Conservation (phyloP, 169 alveolate genomes). For the Plasmodium fragile region DNA sequence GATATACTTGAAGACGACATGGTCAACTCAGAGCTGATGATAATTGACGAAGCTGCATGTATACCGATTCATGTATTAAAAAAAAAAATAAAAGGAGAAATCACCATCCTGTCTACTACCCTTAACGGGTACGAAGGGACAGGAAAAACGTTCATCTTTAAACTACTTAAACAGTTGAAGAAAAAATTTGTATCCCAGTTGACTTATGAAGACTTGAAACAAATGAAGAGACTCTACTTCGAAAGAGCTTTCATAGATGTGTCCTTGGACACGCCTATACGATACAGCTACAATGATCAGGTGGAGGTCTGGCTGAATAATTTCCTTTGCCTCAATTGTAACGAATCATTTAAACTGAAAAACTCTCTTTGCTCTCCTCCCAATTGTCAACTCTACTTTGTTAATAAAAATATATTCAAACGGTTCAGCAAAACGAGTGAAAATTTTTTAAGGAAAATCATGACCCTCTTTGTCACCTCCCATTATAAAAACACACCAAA, state of each 20-base stretch:
- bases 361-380: constrained; percentile 94
- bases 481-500: constrained; percentile 99
- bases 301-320: constrained; percentile 98
- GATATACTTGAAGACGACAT: constrained; percentile 71
- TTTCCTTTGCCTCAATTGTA: constrained; percentile 96
- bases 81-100: constrained; percentile 93
- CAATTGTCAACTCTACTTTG: constrained; percentile 95
- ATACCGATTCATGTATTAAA: constrained; percentile 98
- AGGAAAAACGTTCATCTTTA: constrained; percentile 98
- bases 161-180: constrained; percentile 94
- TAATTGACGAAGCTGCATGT: constrained; percentile 99
- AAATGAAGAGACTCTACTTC: constrained; percentile 31
- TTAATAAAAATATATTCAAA: constrained; percentile 98
- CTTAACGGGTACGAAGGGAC: constrained; percentile 99
- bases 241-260: constrained; percentile 72
- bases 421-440: constrained; percentile 98
- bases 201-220: constrained; percentile 39
- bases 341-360: constrained; percentile 90
- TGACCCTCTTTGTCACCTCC: constrained; percentile 97
- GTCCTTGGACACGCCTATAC: constrained; percentile 94
- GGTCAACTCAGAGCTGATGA: constrained; percentile 94
- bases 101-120: constrained; percentile 97
- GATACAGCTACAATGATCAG: constrained; percentile 98
- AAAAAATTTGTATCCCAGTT: constrained; percentile 73
- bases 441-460: constrained; percentile 94